Percentiles rank a stretch among this genome's conserved stretches.
Evolutionary conservation across 2,329 filamentous ascomycete genomes (phyloP).

Genomic region (Botrytis tulipae): DNA sequence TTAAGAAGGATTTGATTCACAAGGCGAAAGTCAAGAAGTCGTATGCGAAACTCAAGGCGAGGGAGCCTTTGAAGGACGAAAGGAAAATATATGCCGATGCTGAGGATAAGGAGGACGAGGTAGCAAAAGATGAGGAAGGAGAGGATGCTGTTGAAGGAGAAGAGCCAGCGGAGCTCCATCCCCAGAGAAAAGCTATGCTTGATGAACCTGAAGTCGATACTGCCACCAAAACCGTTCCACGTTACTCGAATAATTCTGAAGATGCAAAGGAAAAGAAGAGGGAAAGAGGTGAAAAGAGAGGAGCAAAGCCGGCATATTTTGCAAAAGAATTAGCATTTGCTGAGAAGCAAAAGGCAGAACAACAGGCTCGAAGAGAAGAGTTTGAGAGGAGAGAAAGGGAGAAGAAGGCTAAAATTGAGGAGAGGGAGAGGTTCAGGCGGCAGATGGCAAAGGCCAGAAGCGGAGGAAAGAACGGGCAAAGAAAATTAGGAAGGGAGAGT

Average conservation of each 20-base stretch:
- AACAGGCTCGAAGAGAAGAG: conserved; percentile 47
- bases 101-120: neutral
- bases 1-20: conserved; percentile 84
- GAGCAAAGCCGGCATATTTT: conserved; percentile 40
- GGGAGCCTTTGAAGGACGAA: conserved; percentile 26
- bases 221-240: conserved; percentile 17
- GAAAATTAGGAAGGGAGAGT: conserved; percentile 68
- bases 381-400: conserved; percentile 54
- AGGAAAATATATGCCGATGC: conserved; percentile 8
- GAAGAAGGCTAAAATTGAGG: conserved; percentile 57
- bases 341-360: conserved; percentile 52
- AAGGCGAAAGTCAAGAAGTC: conserved; percentile 92
- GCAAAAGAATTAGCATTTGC: conserved; percentile 42
- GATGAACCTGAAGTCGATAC: conserved; percentile 42
- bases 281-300: conserved; percentile 22
- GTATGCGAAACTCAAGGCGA: conserved; percentile 81
- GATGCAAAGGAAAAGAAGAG: neutral
- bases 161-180: conserved; percentile 52
- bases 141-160: neutral
- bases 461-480: conserved; percentile 63
- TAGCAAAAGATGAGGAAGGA: neutral
- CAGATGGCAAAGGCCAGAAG: conserved; percentile 50
- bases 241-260: conserved; percentile 2
- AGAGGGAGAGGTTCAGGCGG: conserved; percentile 48
- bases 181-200: conserved; percentile 58